phyloP scores from a whole-genome alignment of 352 stramenopile species.

The Phytophthora syringae region DNA sequence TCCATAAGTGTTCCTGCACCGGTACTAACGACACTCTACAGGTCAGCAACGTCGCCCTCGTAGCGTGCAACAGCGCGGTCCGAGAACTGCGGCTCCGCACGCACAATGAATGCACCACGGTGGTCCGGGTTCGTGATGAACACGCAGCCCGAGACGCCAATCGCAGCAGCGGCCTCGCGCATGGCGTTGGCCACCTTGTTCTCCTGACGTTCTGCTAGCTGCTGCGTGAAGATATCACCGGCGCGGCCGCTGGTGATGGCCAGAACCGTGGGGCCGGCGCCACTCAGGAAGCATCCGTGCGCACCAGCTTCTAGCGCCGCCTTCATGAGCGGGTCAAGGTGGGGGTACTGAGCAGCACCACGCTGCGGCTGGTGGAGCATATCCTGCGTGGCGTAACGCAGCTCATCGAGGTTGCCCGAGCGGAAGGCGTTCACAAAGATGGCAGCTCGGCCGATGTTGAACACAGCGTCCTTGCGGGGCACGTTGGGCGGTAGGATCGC shows the following conservation, averaged over 20 bases:
- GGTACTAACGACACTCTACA: conserved; percentile 44
- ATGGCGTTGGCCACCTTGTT: conserved; percentile 97
- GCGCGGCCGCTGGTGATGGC: conserved; percentile 97
- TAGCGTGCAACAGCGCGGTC: conserved; percentile 82
- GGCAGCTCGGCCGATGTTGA: conserved; percentile 96
- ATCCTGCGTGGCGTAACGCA: conserved; percentile 95
- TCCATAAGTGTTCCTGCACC: conserved; percentile 8
- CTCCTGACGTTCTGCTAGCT: conserved; percentile 85
- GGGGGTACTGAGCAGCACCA: conserved; percentile 94
- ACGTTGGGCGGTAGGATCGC: conserved; percentile 92
- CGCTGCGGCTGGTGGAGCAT: conserved; percentile 97
- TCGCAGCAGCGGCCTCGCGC: conserved; percentile 91
- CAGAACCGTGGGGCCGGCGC: conserved; percentile 97
- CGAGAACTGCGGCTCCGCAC: conserved; percentile 93
- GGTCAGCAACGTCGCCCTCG: conserved; percentile 83
- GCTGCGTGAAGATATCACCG: conserved; percentile 99
- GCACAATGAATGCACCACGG: conserved; percentile 96
- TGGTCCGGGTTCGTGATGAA: conserved; percentile 98
- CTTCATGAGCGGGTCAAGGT: conserved; percentile 97
- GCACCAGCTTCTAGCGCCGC: conserved; percentile 94
- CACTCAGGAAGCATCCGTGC: conserved; percentile 96
- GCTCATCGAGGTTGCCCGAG: conserved; percentile 96
- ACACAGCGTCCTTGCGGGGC: conserved; percentile 94
- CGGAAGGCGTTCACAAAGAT: conserved; percentile 98
- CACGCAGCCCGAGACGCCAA: conserved; percentile 94